Evolutionary conservation across 306 rosid species (phyloP), one percentile per base, ranked within the genome.

Genomic region (Rosa persica): DNA sequence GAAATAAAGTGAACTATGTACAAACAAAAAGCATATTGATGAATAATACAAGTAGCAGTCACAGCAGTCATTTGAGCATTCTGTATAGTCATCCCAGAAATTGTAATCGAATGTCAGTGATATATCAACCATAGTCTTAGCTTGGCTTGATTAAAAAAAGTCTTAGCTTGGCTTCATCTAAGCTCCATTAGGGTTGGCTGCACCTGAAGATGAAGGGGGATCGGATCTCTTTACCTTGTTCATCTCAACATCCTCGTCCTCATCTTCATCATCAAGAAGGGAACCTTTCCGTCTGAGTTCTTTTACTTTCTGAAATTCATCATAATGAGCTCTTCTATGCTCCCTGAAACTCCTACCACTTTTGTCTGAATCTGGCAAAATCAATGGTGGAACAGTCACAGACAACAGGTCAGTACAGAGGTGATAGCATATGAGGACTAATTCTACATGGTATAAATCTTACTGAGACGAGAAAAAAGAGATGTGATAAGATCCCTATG

Each of bases 291-390:
- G 80, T 47, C 84, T 88, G 39, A 83, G 90, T 87, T 91, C 98
- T 88, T 77, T 90, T 44, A 91, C 93, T 88, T 89, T 93, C 61
- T 82, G 92, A 80, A 81, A 93, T 81, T 93, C 98, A 83, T 93
- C 89, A 58, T 93, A 93, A 81, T 93, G 98, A 80, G 93, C 97
- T 83, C 77, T 93, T 73, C 98, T 85, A 65, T 83, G 97, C 85
- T 91, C 92, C 83, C 84, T 90, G 64, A 93, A 93, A 49, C 84
- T 86, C 80, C 15, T 12, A 77, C 83, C 57, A 39, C 55, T 88
- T 83, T 81, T 89, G 42, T 87, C 97, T 79, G 90, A 84, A 87
- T 85, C 93, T 74, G 81, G 79, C 39, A 77, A 25, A 1, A 67
- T 76, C 67, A 57, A n/a, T 57, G 15, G 16, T 8, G 62, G 62